These are phyloP conservation scores for Fusarium sp. DNA, from an alignment of 2,329 filamentous ascomycete genomes.

Conservation along the genomic window DNA sequence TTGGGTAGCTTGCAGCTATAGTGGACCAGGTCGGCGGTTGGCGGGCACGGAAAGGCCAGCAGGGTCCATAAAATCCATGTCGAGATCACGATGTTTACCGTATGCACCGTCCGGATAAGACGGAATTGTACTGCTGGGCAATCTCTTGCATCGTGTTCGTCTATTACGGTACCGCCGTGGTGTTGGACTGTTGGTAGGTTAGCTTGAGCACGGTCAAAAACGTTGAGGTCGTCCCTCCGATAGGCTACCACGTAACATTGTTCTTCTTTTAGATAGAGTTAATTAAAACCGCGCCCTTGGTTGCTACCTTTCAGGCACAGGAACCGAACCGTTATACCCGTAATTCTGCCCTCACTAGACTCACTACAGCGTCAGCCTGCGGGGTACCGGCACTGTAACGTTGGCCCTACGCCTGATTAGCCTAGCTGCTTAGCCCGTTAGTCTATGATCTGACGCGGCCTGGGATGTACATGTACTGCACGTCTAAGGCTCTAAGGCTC, in stretches of 20 bases:
- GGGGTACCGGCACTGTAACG: no score
- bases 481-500: no score
- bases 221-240: not conserved
- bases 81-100: constrained; percentile 27
- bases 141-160: constrained; percentile 16
- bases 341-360: not conserved
- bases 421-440: constrained; percentile 1
- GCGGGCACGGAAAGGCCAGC: not conserved
- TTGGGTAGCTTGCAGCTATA: constrained; percentile 23
- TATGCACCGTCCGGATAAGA: constrained; percentile 27
- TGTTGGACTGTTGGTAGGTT: not conserved
- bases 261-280: constrained; percentile 18
- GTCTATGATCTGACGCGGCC: constrained; percentile 26
- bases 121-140: constrained; percentile 1
- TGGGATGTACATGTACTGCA: not conserved
- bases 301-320: constrained; percentile 22
- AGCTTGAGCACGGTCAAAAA: constrained; percentile 9
- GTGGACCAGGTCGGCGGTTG: constrained; percentile 23
- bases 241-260: not conserved
- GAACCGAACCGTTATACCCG: constrained; percentile 11
- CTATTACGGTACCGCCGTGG: not conserved
- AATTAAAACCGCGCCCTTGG: constrained; percentile 17
- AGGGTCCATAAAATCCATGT: constrained; percentile 7
- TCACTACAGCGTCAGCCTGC: no score
- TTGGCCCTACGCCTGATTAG: not conserved